Evolutionary conservation across 2,329 filamentous ascomycete species (phyloP).

Genomic region (Neonectria hederae): DNA sequence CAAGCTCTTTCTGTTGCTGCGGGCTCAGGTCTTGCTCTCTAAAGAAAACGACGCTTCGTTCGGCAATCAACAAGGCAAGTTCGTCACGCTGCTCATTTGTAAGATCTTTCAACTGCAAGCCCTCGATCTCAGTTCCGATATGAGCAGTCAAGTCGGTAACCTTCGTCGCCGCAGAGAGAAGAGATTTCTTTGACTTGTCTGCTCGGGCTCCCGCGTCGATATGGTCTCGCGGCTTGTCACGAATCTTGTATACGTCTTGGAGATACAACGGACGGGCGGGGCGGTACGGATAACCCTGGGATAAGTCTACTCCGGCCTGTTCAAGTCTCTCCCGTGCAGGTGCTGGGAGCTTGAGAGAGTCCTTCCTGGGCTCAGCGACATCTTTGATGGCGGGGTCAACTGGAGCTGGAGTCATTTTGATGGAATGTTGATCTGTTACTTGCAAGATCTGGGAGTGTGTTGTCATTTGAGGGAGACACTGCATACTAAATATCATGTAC

Average conservation of each 20-base stretch:
- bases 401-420: slow-evolving; percentile 61
- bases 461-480: neutral
- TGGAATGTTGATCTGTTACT: neutral
- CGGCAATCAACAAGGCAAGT: slow-evolving; percentile 68
- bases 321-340: slow-evolving; percentile 66
- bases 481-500: neutral
- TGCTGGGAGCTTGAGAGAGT: slow-evolving; percentile 69
- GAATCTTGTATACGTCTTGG: slow-evolving; percentile 74
- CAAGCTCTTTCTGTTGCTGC: slow-evolving; percentile 70
- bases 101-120: slow-evolving; percentile 70
- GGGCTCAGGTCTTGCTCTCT: slow-evolving; percentile 70
- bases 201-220: slow-evolving; percentile 71
- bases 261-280: slow-evolving; percentile 73
- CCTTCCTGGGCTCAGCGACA: slow-evolving; percentile 69
- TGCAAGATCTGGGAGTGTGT: neutral
- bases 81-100: slow-evolving; percentile 69
- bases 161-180: slow-evolving; percentile 69
- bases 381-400: slow-evolving; percentile 72
- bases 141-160: slow-evolving; percentile 69
- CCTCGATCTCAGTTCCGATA: slow-evolving; percentile 72
- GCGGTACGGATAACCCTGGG: slow-evolving; percentile 75
- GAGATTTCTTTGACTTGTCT: slow-evolving; percentile 69
- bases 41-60: slow-evolving; percentile 74
- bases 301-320: slow-evolving; percentile 75
- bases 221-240: slow-evolving; percentile 63